phyloP scores from a whole-genome alignment of 2,329 filamentous ascomycete species.

The Aureobasidium lini region DNA sequence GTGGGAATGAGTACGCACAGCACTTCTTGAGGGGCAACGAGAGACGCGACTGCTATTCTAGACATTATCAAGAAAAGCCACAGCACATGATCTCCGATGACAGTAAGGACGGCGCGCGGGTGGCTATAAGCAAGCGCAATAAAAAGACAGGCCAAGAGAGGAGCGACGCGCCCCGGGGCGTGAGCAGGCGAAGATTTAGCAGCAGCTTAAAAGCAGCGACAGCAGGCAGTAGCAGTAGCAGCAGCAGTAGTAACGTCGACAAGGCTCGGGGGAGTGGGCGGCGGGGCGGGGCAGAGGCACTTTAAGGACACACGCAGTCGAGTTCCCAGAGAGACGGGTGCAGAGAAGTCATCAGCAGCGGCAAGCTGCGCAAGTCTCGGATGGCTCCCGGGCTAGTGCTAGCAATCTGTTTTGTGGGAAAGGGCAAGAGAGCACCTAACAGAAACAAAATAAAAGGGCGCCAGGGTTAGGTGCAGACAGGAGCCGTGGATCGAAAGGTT shows the following conservation, averaged over 20 bases:
- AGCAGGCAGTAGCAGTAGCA: constrained; percentile 9
- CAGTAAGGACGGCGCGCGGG: constrained; percentile 3
- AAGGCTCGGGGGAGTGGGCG: constrained; percentile 9
- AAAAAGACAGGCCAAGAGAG: constrained; percentile 7
- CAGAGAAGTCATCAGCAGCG: constrained; percentile 14
- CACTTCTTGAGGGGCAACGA: constrained; percentile 14
- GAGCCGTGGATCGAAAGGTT: constrained; percentile 13
- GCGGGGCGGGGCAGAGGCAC: constrained; percentile 13
- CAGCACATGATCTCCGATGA: constrained; percentile 13
- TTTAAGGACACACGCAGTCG: constrained; percentile 14
- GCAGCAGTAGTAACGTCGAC: constrained; percentile 13
- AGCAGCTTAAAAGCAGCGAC: constrained; percentile 12
- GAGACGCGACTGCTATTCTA: constrained; percentile 16
- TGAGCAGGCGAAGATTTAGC: constrained; percentile 6
- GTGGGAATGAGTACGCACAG: constrained; percentile 12
- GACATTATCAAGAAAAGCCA: constrained; percentile 14
- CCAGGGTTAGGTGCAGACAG: constrained; percentile 12
- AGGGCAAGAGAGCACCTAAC: constrained; percentile 1
- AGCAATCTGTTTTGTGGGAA: constrained; percentile 8
- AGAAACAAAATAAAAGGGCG: constrained; percentile 2
- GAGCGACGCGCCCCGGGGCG: neutral
- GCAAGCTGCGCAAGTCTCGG: constrained; percentile 15
- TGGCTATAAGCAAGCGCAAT: constrained; percentile 12
- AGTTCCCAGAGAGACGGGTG: constrained; percentile 12
- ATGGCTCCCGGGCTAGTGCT: constrained; percentile 15